A percentile compares a stretch with the other conserved stretches of the same genome.
These are phyloP conservation scores for Yamadazyma membranifaciens DNA, from an alignment of 1,139 yeast species.

Conservation along the genomic window DNA sequence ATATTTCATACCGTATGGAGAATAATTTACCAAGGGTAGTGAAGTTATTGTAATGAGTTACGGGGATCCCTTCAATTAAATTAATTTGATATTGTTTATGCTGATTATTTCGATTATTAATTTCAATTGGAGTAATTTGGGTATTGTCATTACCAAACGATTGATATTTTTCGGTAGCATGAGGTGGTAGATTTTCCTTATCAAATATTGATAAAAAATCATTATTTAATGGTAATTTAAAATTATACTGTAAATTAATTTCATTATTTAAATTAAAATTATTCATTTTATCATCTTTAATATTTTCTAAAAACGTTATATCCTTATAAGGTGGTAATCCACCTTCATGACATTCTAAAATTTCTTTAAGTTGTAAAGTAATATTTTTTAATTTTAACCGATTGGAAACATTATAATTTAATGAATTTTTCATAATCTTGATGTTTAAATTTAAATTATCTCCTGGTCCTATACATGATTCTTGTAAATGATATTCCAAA, in stretches of 20 bases:
- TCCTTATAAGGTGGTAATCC: conserved; percentile 42
- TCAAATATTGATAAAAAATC: conserved; percentile 33
- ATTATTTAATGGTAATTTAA: conserved; percentile 37
- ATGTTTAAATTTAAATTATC: conserved; percentile 42
- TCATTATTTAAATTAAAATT: conserved; percentile 27
- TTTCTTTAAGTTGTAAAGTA: conserved; percentile 50
- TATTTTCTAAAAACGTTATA: conserved; percentile 28
- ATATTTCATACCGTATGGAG: conserved; percentile 51
- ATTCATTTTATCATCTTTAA: conserved; percentile 22
- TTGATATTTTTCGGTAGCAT: conserved; percentile 9
- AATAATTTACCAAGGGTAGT: conserved; percentile 53
- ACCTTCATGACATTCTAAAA: conserved; percentile 47
- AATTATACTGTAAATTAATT: conserved; percentile 25
- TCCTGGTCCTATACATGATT: conserved; percentile 50
- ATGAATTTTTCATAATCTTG: conserved; percentile 36
- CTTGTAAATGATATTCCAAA: conserved; percentile 43
- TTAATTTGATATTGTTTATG: conserved; percentile 12
- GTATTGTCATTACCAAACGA: conserved; percentile 7
- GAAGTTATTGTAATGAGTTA: conserved; percentile 46
- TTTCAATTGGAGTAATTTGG: conserved; percentile 13
- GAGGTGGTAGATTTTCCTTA: neutral
- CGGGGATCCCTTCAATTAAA: conserved; percentile 41
- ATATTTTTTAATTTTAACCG: conserved; percentile 44
- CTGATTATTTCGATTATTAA: conserved; percentile 14
- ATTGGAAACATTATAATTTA: conserved; percentile 32